Base-by-base conservation (phyloP, 2,329 filamentous ascomycete species). In the Neonectria ditissima region DNA sequence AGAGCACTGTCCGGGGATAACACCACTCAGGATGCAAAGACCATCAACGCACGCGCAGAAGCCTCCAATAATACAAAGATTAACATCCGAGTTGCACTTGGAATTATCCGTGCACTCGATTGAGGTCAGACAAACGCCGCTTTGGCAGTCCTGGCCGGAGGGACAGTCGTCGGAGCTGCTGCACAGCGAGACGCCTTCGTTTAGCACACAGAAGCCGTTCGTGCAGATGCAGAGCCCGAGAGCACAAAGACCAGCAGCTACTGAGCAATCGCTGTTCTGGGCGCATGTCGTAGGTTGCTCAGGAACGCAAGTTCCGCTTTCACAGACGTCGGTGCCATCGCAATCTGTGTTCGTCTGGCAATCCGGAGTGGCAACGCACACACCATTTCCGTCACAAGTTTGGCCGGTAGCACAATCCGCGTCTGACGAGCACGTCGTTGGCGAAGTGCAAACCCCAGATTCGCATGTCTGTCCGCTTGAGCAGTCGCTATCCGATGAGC, bases 151-250 rank as follows among this genome's bases (percentile, higher is more conserved):
- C 26, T 51, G 16, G 8, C 52, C 59, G 1, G 45, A 22, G 4
- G 44, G 11, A n/a, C 59, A 61, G n/a, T 55, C 59, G 14, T 20
- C 34, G 1, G 45, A 11, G 3, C 24, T 45, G 1, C 9, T 18
- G 8, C 59, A 61, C 3, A 28, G 43, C 7, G 54, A 11, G 8
- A 61, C 37, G 10, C 34, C 52, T 2, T 43, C 10, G 3, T 51
- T 24, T 11, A 61, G 45, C 1, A 18, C 14, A 22, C 59, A 61
- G 5, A 55, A 8, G 13, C 59, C 52, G 7, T 56, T 54, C 7
- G n/a, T 26, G 10, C 59, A 61, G 6, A 52, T 0, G 14, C 59
- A 61, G 11, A 61, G 59, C 13, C 54, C 54, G 22, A 61, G 48
- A 2, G 34, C 37, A 20, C 59, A 61, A 7, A 61, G 45, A 0